Base-by-base conservation (phyloP, 768 basidiomycete species). In the Panaeolus papilionaceus region DNA sequence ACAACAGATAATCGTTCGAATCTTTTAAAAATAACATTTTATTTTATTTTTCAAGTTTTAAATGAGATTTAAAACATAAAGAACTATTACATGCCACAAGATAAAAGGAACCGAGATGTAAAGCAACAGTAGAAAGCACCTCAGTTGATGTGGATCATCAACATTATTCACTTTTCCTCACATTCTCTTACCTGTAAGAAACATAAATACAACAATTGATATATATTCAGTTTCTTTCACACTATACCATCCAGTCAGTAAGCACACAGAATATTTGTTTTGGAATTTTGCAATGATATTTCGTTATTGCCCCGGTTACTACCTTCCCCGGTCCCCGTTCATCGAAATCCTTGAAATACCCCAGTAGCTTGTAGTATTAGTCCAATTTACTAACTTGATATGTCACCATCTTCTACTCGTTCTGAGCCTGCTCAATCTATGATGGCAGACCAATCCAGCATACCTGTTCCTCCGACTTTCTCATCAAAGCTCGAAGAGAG, bases 401-500 rank as follows among this genome's bases (percentile, higher is more conserved):
- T 44, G 42, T 16, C 42, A 44, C 42, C 42, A 44, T 44, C 42
- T 44, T 44, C 42, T 44, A 44, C 5, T 14, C 42, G 16, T 6
- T 44, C 42, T 16, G 14, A 44, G 42, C 26, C 47, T 51, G 47
- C 33, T 12, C 26, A 12, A n/a, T 58, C 70, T 14, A 69, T 70
- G 68, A 67, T 71, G 68, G 67, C 71, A 39, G 65, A 73, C 5
- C 45, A 65, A 26, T 49, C 68, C n/a, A 64, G 28, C 28, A 51
- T 71, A 38, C 77, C 79, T n/a, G 63, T 65, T 11, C 78, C 77
- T 7, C 82, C 80, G 0, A 75, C 72, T 1, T 83, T 83, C 66
- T 26, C 70, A 8, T 73, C 76, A 40, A 77, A 79, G 68, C 51
- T 73, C 6, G 78, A 82, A 66, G 80, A 84, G 69, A 75, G 84